Percentiles rank a stretch among this genome's conserved stretches.
Conservation (phyloP, 148 eudicot genomes). For the Rhododendron ferrugineum region DNA sequence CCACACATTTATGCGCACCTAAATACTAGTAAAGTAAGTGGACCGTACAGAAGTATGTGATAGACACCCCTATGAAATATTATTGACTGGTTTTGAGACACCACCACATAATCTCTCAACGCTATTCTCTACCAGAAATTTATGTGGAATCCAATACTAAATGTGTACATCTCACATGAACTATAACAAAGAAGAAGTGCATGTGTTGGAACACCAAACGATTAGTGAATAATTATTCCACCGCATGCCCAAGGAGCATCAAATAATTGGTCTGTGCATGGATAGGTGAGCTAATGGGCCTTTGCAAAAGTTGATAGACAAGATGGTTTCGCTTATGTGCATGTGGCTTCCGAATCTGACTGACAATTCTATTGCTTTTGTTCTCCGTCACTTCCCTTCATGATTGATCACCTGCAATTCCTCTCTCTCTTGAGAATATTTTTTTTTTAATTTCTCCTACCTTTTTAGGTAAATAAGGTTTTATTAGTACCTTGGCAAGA, state of each 20-base stretch:
- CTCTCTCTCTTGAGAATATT: not conserved
- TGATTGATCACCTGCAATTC: not conserved
- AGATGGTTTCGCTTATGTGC: slow-evolving; percentile 12
- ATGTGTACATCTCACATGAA: no score
- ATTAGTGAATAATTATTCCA: not conserved
- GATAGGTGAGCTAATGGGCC: slow-evolving; percentile 5
- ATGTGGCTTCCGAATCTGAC: slow-evolving; percentile 12
- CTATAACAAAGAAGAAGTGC: no score
- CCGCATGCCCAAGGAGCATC: not conserved
- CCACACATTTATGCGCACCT: no score
- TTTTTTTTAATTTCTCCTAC: not conserved
- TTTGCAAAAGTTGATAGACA: slow-evolving; percentile 14
- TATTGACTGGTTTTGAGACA: no score
- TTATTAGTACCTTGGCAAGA: not conserved
- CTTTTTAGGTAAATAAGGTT: not conserved
- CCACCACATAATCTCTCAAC: no score
- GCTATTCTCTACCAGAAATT: not conserved
- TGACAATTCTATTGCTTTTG: slow-evolving; percentile 1
- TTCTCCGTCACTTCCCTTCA: not conserved
- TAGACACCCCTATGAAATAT: no score
- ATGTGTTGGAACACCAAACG: not conserved
- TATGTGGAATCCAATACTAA: no score
- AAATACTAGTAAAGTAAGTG: no score
- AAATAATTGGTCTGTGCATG: slow-evolving; percentile 1
- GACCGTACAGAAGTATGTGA: no score